phyloP scores from a whole-genome alignment of 345 rosid genomes.

The Trapa incisa region DNA sequence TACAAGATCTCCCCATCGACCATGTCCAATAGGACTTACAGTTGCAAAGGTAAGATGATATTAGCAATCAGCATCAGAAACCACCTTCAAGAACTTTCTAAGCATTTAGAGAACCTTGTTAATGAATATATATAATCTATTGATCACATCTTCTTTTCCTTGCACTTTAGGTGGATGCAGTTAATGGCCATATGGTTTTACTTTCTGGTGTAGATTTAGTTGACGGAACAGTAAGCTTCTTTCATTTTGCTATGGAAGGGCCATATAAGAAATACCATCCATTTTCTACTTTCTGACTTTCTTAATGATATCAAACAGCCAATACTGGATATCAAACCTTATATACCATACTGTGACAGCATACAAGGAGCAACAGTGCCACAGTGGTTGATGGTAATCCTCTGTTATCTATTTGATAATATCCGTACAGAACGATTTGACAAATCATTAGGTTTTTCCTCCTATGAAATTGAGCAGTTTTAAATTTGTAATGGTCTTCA shows the following conservation, averaged over 20 bases:
- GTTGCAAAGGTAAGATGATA: constrained; percentile 58
- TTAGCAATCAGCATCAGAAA: neutral
- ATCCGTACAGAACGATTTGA: neutral
- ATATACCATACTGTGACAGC: constrained; percentile 78
- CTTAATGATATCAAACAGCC: constrained; percentile 38
- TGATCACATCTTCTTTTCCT: neutral
- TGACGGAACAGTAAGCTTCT: constrained; percentile 75
- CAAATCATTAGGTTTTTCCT: neutral
- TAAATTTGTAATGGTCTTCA: neutral
- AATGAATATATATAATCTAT: neutral
- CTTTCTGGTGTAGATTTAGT: constrained; percentile 92
- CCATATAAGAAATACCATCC: neutral
- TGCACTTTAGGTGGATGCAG: constrained; percentile 52
- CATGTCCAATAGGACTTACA: constrained; percentile 85
- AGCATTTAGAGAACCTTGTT: neutral
- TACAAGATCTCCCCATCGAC: constrained; percentile 86
- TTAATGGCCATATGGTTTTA: constrained; percentile 51
- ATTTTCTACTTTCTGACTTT: constrained; percentile 2
- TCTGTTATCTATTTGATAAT: constrained; percentile 5
- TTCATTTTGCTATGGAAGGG: constrained; percentile 1
- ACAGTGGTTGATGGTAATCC: constrained; percentile 60
- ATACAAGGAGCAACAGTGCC: constrained; percentile 64
- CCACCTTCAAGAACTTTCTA: neutral
- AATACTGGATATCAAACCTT: constrained; percentile 76
- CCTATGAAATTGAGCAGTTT: neutral